These are phyloP conservation scores for Phaeosphaeriaceae sp. DNA, from an alignment of 2,329 filamentous ascomycete species.

Conservation along the genomic window DNA sequence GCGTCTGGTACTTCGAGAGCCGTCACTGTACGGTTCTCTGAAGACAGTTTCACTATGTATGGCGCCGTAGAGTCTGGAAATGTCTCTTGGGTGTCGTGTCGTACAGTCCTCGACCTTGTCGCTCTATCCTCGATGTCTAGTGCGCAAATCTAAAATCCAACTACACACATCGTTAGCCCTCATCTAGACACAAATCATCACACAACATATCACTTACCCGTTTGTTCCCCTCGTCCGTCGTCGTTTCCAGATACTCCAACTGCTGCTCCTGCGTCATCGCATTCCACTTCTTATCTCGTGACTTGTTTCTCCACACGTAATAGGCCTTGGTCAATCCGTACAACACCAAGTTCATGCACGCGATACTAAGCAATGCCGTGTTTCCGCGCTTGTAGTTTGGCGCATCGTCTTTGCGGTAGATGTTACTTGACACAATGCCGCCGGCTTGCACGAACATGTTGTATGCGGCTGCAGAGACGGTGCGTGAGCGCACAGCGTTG, in stretches of 20 bases:
- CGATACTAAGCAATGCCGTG: conserved; percentile 36
- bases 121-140: conserved; percentile 17
- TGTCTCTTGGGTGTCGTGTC: too few relatives aligned
- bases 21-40: too few relatives aligned
- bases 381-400: conserved; percentile 52
- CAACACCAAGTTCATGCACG: conserved; percentile 38
- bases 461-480: conserved; percentile 47
- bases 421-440: conserved; percentile 25
- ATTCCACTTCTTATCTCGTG: conserved; percentile 55
- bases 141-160: conserved; percentile 47
- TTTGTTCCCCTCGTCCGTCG: conserved; percentile 47
- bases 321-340: conserved; percentile 43
- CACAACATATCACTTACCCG: conserved; percentile 9
- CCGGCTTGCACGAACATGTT: conserved; percentile 51
- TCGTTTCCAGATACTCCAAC: conserved; percentile 53
- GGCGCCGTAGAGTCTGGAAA: too few relatives aligned
- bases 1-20: too few relatives aligned
- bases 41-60: too few relatives aligned
- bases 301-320: conserved; percentile 41
- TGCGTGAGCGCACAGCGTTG: conserved; percentile 12
- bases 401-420: conserved; percentile 52
- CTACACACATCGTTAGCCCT: neutral
- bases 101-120: too few relatives aligned
- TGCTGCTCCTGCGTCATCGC: conserved; percentile 52
- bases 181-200: neutral